Base-by-base conservation (phyloP, 2,329 filamentous ascomycete species). In the Aspergillus fischeri region DNA sequence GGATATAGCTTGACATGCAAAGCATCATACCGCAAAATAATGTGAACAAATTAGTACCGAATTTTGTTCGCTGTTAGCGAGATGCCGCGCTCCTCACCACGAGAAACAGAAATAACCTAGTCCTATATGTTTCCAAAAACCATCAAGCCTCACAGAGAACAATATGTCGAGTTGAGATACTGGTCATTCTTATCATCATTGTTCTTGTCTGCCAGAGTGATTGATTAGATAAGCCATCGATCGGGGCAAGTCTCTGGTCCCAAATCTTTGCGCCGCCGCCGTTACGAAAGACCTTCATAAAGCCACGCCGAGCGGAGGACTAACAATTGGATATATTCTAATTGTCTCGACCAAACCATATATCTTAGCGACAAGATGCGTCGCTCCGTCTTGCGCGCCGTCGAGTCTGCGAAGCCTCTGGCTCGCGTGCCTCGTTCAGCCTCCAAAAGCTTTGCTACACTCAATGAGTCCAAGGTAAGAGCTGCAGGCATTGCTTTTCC, bases 301-400 rank as follows among this genome's bases (percentile, higher is more conserved):
- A 47, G 21, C 44, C 44, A 47, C 42, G 42, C 45, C 47, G 44
- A 48, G 49, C 49, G 52, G 47, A 41, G 51, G 57, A 27, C 11
- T 52, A 56, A 53, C 56, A 56, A 53, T 48, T 60, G 25, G 48
- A 51, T 51, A 45, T 48, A 53, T 29, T 49, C 54, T 48, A 47
- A 49, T 21, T 20, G 25, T 47, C 42, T 50, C 35, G n/a, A 49
- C 51, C 28, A 44, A 27, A 54, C 49, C 6, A 54, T 21, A 55
- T 51, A 29, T 48, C 52, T 25, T 3, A 47, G 10, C 11, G 44
- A 24, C 14, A 38, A 60, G 45, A 76, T 76, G 74, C 72, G 73
- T 66, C 73, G 73, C 59, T 72, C 73, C 65, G 69, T 73, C 54
- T 65, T 75, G 59, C 72, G 74, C 67, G 72, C 72, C 32, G 63